Conservation (phyloP, 176 grass and related monocot genomes). For the Carex kokanica region DNA sequence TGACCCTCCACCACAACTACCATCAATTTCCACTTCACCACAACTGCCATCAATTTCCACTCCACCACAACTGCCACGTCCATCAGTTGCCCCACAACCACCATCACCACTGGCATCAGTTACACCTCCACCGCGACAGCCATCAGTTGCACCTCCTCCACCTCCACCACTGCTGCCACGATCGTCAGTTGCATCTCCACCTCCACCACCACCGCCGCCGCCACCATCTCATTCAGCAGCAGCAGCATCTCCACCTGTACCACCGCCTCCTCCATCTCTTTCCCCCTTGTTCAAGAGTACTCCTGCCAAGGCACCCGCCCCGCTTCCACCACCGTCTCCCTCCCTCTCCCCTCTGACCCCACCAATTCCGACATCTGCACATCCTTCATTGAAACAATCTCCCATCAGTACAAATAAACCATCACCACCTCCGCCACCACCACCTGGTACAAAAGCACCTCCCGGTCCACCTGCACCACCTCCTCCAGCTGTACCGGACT, state of each 20-base stretch:
- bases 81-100: constrained; percentile 22
- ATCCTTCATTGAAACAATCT: constrained; percentile 40
- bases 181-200: constrained; percentile 7
- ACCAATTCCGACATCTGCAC: constrained; percentile 28
- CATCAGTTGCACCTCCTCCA: constrained; percentile 20
- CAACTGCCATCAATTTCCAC: constrained; percentile 31
- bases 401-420: constrained; percentile 25
- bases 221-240: constrained; percentile 17
- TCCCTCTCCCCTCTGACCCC: constrained; percentile 25
- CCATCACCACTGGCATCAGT: constrained; percentile 20
- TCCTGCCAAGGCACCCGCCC: background rate
- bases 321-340: constrained; percentile 30
- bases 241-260: constrained; percentile 30
- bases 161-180: background rate
- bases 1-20: constrained; percentile 27
- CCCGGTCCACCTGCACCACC: constrained; percentile 45
- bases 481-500: constrained; percentile 39
- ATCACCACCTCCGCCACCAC: constrained; percentile 34
- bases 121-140: background rate
- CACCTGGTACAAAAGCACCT: constrained; percentile 8
- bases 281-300: constrained; percentile 31
- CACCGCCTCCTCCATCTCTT: constrained; percentile 39
- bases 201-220: constrained; percentile 4
- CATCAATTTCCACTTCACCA: constrained; percentile 28
- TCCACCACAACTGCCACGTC: constrained; percentile 39